Base-by-base conservation (phyloP, 2,329 filamentous ascomycete species). In the Aspergillus piperis region DNA sequence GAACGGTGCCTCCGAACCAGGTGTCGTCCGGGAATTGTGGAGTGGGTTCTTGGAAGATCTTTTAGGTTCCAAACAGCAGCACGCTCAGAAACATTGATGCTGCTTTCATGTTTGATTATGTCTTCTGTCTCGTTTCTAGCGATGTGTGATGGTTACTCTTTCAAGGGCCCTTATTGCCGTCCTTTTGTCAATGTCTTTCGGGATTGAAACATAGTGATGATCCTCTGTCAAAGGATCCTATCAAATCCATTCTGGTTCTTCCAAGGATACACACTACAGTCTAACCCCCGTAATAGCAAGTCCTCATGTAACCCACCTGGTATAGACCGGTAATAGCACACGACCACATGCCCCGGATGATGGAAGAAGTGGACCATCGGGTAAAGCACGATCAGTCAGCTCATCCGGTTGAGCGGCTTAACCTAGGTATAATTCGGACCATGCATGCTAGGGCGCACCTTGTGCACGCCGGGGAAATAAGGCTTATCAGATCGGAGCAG, bases 31-130 rank as follows among this genome's bases (percentile, higher is more conserved):
- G n/a, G 73, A 77, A 62, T 57, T 77, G 21, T 77, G 75, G 72
- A 57, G 64, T 58, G 73, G 74, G 1, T 72, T 77, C 47, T 51
- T 77, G 60, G 75, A 77, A 23, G 75, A 77, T 61, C 62, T 77
- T 47, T 68, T 76, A 61, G 73, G 74, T n/a, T 70, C 74, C 27
- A 75, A 66, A 42, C 63, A 75, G 59, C 57, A 69, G 64, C 57
- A 42, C 64, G 19, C 44, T 15, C 52, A 47, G 53, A 62, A 65
- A 44, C 70, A 72, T 54, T 69, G 63, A 63, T 48, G 53, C 8
- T 44, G 15, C 17, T 8, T 48, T n/a, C 10, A 38, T 23, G 21
- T 49, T 54, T 17, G 15, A 36, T 36, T 41, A 36, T 39, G 54
- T 42, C 32, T 44, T 42, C 50, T 57, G 36, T 60, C 48, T 42